Conservation (phyloP, 345 rosid genomes). For the Gossypium herbaceum region DNA sequence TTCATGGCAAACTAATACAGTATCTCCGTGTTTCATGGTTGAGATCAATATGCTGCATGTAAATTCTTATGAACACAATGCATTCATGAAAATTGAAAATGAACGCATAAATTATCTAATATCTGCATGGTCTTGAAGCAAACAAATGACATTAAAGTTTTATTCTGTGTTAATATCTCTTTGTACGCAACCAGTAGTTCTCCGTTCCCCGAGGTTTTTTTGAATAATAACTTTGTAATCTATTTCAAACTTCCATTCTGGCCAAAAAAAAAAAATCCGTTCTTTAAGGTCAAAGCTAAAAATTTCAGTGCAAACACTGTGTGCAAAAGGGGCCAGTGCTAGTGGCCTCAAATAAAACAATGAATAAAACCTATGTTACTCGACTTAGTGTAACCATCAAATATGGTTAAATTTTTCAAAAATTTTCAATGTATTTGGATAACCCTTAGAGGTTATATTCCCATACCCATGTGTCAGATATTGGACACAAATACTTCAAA, state of each 20-base stretch:
- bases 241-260: background rate
- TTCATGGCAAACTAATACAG: background rate
- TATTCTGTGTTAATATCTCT: background rate
- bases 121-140: background rate
- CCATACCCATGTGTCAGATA: background rate
- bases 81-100: background rate
- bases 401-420: background rate
- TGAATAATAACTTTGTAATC: background rate
- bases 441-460: background rate
- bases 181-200: background rate
- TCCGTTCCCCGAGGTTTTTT: background rate
- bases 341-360: background rate
- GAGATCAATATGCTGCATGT: background rate
- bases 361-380: constrained; percentile 1
- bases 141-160: background rate
- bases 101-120: background rate
- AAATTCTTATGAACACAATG: background rate
- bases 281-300: background rate
- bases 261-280: too few relatives aligned
- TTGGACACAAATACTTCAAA: background rate
- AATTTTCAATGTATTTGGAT: background rate
- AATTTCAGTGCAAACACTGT: background rate
- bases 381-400: background rate
- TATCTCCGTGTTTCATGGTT: background rate
- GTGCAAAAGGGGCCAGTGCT: background rate